These are phyloP conservation scores for Annulohypoxylon moriforme DNA, from an alignment of 495 filamentous ascomycete species.

Conservation along the genomic window DNA sequence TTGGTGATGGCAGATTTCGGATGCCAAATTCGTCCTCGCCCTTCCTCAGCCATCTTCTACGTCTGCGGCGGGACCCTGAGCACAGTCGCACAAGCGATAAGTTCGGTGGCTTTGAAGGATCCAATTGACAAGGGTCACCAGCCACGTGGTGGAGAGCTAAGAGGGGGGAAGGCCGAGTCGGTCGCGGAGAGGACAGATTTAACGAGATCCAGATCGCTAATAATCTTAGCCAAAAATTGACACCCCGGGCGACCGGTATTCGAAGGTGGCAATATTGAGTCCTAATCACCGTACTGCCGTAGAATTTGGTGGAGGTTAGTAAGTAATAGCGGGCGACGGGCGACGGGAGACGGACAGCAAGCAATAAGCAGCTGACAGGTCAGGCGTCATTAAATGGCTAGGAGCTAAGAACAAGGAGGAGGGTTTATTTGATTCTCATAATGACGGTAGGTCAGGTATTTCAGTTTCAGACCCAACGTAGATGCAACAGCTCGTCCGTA, in stretches of 20 bases:
- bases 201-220: constrained; percentile 31
- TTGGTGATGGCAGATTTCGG: not conserved
- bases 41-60: constrained; percentile 32
- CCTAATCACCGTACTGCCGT: not conserved
- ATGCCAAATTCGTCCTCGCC: constrained; percentile 10
- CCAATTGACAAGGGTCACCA: constrained; percentile 37
- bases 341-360: not conserved
- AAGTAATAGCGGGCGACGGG: not conserved
- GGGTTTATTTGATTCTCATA: constrained; percentile 38
- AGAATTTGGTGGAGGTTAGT: not conserved
- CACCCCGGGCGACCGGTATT: constrained; percentile 3
- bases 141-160: constrained; percentile 39
- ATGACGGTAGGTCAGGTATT: constrained; percentile 39
- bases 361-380: not conserved
- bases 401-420: constrained; percentile 17
- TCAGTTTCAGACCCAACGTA: constrained; percentile 33
- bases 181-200: constrained; percentile 27
- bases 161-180: constrained; percentile 15
- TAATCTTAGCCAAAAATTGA: constrained; percentile 18
- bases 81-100: constrained; percentile 34
- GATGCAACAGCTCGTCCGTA: constrained; percentile 25
- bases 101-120: constrained; percentile 33
- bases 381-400: constrained; percentile 1
- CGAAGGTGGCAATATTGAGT: not conserved
- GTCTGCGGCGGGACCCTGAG: constrained; percentile 29